Evolutionary conservation across 148 eudicot species (phyloP).

Genomic region (Selenicereus undatus): DNA sequence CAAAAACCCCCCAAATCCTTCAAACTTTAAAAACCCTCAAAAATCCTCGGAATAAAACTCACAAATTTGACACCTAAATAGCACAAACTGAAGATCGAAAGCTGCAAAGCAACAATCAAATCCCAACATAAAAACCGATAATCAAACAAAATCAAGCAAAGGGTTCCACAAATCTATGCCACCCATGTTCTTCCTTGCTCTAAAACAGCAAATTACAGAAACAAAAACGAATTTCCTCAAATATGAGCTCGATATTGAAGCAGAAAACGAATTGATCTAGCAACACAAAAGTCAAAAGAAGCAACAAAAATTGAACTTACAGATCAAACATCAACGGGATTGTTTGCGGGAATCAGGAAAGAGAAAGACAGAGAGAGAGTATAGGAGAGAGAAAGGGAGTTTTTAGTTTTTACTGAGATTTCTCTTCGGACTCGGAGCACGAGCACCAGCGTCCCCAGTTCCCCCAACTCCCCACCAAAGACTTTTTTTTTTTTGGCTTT

Average conservation of each 20-base stretch:
- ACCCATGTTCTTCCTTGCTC: not conserved
- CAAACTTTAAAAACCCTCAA: conserved; percentile 21
- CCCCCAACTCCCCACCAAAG: not conserved
- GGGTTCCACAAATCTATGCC: not conserved
- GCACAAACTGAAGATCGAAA: conserved; percentile 17
- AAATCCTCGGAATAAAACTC: not conserved
- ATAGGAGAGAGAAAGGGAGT: conserved; percentile 1
- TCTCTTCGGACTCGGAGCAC: not conserved
- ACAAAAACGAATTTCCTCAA: not conserved
- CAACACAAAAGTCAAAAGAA: conserved; percentile 21
- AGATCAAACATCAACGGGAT: conserved; percentile 8
- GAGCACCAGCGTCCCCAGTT: conserved; percentile 3
- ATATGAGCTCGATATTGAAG: not conserved
- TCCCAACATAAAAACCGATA: not conserved
- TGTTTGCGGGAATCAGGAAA: conserved; percentile 14
- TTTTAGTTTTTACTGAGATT: not conserved
- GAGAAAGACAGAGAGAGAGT: not conserved
- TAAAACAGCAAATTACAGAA: not conserved
- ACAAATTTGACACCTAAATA: not conserved
- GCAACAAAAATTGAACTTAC: conserved; percentile 16
- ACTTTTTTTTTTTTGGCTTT: not conserved
- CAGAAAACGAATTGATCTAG: not conserved
- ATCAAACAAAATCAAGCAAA: not conserved
- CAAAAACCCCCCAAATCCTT: not conserved
- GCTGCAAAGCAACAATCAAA: conserved; percentile 9